phyloP scores from a whole-genome alignment of 192 early-diverging fungal genomes.

The Backusella mclennaniae region DNA sequence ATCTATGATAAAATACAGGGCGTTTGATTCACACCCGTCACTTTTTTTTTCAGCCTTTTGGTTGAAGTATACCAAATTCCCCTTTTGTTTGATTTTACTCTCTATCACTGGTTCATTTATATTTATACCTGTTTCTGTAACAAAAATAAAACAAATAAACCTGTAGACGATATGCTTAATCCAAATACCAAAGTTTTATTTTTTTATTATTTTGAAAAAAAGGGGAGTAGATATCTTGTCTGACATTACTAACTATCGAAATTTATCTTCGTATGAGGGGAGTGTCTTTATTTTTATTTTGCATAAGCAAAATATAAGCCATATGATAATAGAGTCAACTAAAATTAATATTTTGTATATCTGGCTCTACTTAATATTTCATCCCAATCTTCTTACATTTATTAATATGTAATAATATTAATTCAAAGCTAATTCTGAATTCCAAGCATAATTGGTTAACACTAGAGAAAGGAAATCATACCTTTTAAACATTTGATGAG shows the following conservation, averaged over 20 bases:
- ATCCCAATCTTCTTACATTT: too few relatives aligned
- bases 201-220: too few relatives aligned
- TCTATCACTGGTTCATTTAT: neutral
- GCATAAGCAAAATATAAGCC: neutral
- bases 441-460: neutral
- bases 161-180: neutral
- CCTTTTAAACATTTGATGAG: neutral
- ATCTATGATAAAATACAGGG: neutral
- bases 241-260: neutral
- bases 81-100: neutral
- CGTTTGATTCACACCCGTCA: neutral
- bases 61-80: neutral
- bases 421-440: neutral
- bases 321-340: neutral
- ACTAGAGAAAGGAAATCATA: neutral
- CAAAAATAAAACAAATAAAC: neutral
- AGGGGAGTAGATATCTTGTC: neutral
- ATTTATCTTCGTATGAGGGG: neutral
- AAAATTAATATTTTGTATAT: too few relatives aligned
- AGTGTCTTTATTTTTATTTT: neutral
- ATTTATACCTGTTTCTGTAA: neutral
- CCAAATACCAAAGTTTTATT: too few relatives aligned
- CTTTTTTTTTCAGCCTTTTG: neutral
- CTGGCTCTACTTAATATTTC: too few relatives aligned
- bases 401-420: neutral